These are phyloP conservation scores for Paecilomyces formosus DNA, from an alignment of 2,329 filamentous ascomycete genomes.

Conservation along the genomic window DNA sequence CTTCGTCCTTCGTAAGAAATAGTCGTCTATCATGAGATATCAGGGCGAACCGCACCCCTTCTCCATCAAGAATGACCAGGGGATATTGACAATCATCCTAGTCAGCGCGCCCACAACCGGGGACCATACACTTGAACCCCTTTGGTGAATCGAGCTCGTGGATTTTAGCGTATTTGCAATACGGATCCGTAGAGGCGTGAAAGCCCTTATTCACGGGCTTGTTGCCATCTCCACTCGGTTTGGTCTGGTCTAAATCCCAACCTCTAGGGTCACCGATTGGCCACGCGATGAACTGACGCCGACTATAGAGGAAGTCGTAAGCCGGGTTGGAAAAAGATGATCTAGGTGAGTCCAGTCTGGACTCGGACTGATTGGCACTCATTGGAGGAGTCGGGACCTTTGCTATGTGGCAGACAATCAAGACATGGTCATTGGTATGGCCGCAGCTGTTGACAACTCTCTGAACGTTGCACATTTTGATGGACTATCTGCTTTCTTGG, in stretches of 20 bases:
- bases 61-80: no score
- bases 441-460: slow-evolving; percentile 14
- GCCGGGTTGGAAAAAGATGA: not conserved
- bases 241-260: not conserved
- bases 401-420: slow-evolving; percentile 8
- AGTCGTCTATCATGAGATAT: not conserved
- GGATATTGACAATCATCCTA: not conserved
- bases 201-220: not conserved
- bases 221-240: not conserved
- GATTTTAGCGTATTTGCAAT: not conserved
- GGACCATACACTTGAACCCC: not conserved
- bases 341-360: not conserved
- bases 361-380: not conserved
- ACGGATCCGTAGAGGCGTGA: not conserved
- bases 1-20: not conserved
- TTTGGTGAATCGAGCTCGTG: not conserved
- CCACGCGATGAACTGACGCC: not conserved
- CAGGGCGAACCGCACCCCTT: no score
- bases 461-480: slow-evolving; percentile 15
- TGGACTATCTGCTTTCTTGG: not conserved
- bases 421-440: slow-evolving; percentile 16
- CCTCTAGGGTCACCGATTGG: not conserved
- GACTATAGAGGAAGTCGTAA: not conserved
- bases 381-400: not conserved
- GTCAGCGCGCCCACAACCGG: not conserved